phyloP scores from a whole-genome alignment of 2,329 filamentous ascomycete genomes.

The Ophiostoma triangulosporum region DNA sequence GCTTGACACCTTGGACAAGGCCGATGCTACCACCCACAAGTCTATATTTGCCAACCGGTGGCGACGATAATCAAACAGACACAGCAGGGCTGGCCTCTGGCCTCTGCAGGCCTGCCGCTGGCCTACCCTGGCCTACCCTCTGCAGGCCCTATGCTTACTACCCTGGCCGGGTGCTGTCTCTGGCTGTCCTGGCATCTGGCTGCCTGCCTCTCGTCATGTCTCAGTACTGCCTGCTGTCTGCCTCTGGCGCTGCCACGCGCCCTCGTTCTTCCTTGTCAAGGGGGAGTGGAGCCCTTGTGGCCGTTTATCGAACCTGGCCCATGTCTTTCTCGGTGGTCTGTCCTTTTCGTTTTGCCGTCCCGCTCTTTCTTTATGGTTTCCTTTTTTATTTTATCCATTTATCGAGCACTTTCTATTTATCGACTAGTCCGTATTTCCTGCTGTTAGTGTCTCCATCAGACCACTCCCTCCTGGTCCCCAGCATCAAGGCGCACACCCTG shows the following conservation, averaged over 20 bases:
- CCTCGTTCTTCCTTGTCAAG: not conserved
- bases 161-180: too few species aligned
- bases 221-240: not conserved
- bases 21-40: not conserved
- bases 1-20: not conserved
- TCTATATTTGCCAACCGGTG: not conserved
- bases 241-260: not conserved
- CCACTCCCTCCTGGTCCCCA: not conserved
- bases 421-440: not conserved
- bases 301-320: constrained; percentile 5
- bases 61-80: not conserved
- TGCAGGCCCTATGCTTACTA: too few species aligned
- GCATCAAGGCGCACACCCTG: constrained; percentile 10
- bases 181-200: not conserved
- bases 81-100: not conserved
- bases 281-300: not conserved
- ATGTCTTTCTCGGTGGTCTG: not conserved
- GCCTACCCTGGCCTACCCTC: too few species aligned
- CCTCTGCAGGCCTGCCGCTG: too few species aligned
- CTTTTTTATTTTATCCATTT: not conserved
- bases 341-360: not conserved
- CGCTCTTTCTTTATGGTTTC: not conserved
- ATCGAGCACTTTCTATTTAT: not conserved
- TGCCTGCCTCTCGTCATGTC: not conserved
- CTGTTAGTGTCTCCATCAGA: not conserved